Percentiles rank a stretch among this genome's conserved stretches.
These are phyloP conservation scores for Penicillium sp. DNA, from an alignment of 2,329 filamentous ascomycete species.

Conservation along the genomic window DNA sequence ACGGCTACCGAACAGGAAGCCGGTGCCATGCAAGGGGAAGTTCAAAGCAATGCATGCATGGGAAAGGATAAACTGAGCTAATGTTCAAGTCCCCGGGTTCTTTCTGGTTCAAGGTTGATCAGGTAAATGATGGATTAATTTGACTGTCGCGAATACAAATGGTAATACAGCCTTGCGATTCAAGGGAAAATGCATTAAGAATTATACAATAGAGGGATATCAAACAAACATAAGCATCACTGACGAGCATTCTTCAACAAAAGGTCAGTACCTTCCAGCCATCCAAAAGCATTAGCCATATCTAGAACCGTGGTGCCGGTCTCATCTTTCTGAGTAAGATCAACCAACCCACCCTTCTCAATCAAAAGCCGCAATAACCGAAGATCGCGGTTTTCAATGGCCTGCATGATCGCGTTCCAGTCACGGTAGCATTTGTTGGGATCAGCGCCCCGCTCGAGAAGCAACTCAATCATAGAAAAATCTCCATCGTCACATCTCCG, in stretches of 20 bases:
- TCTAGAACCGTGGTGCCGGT: constrained; percentile 55
- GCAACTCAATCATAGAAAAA: constrained; percentile 60
- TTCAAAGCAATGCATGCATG: no score
- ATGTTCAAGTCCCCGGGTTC: no score
- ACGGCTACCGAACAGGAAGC: no score
- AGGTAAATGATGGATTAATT: no score
- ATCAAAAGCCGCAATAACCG: constrained; percentile 54
- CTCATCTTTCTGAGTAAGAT: constrained; percentile 56
- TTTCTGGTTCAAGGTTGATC: no score
- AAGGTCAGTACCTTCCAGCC: constrained; percentile 56
- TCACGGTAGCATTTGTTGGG: constrained; percentile 66
- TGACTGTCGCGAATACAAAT: no score
- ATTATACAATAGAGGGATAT: background rate
- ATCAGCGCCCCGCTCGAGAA: constrained; percentile 63
- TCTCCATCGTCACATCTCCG: constrained; percentile 57
- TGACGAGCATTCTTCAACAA: constrained; percentile 29
- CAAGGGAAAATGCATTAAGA: background rate
- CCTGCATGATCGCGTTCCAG: constrained; percentile 65
- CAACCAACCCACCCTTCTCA: constrained; percentile 48
- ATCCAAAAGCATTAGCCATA: constrained; percentile 57
- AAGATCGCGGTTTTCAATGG: constrained; percentile 62
- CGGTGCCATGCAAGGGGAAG: no score
- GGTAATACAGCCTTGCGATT: background rate
- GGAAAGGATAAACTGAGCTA: no score
- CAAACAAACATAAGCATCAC: background rate